These are phyloP conservation scores for Lathyrus oleraceus DNA, from an alignment of 306 rosid species.

Conservation along the genomic window DNA sequence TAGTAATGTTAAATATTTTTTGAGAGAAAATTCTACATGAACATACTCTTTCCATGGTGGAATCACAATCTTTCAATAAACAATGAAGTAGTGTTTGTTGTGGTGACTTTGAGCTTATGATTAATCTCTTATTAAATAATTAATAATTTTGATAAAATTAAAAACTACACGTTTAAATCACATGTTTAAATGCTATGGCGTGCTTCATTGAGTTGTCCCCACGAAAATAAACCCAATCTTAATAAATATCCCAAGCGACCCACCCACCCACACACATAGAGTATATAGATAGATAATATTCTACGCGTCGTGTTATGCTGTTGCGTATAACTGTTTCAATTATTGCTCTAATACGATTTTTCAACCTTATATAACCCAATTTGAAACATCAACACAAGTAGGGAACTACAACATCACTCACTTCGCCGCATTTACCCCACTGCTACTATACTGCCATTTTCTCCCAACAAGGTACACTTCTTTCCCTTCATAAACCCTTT, in stretches of 20 bases:
- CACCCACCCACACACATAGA: background rate
- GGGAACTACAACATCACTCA: slow-evolving; percentile 15
- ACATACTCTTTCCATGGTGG: no score
- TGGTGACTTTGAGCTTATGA: no score
- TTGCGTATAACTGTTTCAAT: background rate
- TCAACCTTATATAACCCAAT: background rate
- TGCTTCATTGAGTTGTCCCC: background rate
- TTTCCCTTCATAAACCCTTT: background rate
- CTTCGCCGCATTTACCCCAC: slow-evolving; percentile 38
- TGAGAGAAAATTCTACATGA: no score
- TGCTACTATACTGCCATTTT: background rate
- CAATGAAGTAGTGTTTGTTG: no score
- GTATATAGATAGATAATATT: background rate
- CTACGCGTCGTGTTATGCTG: background rate
- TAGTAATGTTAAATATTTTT: no score
- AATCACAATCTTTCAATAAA: no score
- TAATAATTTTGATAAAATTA: no score
- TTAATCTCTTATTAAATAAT: no score
- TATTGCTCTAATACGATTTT: background rate
- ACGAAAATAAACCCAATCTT: background rate
- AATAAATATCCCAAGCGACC: slow-evolving; percentile 4
- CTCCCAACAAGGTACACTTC: slow-evolving; percentile 30
- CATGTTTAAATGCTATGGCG: no score
- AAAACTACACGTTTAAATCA: no score
- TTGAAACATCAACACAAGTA: background rate